phyloP scores from a whole-genome alignment of 106 monocot genomes.

The Triglochin maritima region DNA sequence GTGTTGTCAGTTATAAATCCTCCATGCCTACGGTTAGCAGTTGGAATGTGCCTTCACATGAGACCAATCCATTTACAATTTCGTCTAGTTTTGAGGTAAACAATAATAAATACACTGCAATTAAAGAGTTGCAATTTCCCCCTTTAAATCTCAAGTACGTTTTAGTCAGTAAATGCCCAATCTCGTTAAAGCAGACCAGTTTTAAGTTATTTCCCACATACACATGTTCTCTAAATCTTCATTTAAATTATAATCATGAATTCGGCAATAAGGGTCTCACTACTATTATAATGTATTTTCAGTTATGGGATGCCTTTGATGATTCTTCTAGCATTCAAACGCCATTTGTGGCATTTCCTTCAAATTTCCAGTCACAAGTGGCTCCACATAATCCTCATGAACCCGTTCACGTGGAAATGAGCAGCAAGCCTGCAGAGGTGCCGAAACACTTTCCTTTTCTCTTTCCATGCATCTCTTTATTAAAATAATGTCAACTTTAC shows the following conservation, averaged over 20 bases:
- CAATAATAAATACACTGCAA: conserved; percentile 3
- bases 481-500: too few relatives aligned
- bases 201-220: background rate
- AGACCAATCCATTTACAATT: background rate
- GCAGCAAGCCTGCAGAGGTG: background rate
- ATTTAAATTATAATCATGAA: background rate
- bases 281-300: background rate
- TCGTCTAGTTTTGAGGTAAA: background rate
- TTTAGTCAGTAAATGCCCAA: background rate
- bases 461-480: too few relatives aligned
- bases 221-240: background rate
- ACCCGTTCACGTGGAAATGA: background rate
- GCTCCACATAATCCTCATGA: background rate
- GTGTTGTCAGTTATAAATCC: background rate
- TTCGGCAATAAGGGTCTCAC: background rate
- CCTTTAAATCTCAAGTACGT: background rate
- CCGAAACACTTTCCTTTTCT: background rate
- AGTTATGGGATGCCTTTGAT: background rate
- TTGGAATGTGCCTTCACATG: background rate
- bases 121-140: background rate
- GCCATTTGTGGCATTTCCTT: background rate
- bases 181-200: too few relatives aligned
- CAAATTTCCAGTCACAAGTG: background rate
- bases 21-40: background rate
- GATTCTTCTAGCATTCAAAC: background rate